Evolutionary conservation across 192 early-diverging fungal genomes (phyloP), one percentile per base, ranked within the genome.

Genomic region (Borealophlyctis nickersoniae): DNA sequence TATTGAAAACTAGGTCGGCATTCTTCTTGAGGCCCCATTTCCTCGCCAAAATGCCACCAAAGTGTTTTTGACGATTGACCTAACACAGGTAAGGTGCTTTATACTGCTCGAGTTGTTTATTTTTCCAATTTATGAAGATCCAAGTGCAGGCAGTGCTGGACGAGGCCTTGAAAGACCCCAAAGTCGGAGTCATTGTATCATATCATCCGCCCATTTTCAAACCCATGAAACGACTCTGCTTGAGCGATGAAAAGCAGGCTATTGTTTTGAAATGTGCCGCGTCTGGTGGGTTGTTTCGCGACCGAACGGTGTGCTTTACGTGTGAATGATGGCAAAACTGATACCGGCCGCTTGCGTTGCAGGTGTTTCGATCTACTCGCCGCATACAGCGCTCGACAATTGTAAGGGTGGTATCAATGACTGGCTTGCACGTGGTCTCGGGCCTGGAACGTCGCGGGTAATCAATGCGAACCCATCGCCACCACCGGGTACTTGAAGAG

Each of bases 151-250:
- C 59, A 23, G 90, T 92, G 3, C 77, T 92, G n/a, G 82, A 88
- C 28, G 94, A 96, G 61, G 94, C 92, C 1, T 66, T 94, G 5
- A 70, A 76, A 13, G 88, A 92, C 75, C 66, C 61, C 24, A 29
- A 62, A 7, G 82, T 96, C 3, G 95, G 92, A 24, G 85, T 92
- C 1, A 92, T 98, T 65, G 84, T 98, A 22, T 77, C 93, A 30
- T 98, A 98, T 75, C 94, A 95, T 70, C 96, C 94, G 35, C 93
- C 94, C 9, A 88, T 98, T 52, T 98, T 98, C 77, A 74, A 74
- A 16, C 66, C 86, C 23, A 80, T 92, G 70, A 96, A 95, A 72
- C 84, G 85, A 24, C 79, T 96, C 45, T 80, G 78, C 19, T 69
- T 89, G 65, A 69, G 74, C 36, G 88, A 96, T 73, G 77, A 81